These are phyloP conservation scores for Ceratobasidium sp. DNA, from an alignment of 1,284 basidiomycete species.

Conservation along the genomic window DNA sequence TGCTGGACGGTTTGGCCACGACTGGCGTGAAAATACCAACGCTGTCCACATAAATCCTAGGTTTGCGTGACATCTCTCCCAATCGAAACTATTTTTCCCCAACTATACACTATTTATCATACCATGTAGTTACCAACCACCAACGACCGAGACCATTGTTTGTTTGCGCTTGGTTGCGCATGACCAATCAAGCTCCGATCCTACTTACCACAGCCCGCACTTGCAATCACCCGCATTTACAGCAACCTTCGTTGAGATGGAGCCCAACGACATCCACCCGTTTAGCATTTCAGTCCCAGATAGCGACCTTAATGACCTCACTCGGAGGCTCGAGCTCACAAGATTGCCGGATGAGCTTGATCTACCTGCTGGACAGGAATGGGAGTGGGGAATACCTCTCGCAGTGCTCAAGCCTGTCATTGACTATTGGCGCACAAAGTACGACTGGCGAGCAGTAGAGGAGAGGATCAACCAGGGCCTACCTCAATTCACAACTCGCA, in stretches of 20 bases:
- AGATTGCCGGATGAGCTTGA: slow-evolving; percentile 38
- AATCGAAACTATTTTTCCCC: neutral
- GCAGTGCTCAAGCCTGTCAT: slow-evolving; percentile 36
- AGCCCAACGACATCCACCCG: slow-evolving; percentile 16
- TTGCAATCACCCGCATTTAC: no score
- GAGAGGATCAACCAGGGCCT: slow-evolving; percentile 36
- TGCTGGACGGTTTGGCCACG: slow-evolving; percentile 58
- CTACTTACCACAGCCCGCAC: no score
- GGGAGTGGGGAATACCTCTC: slow-evolving; percentile 40
- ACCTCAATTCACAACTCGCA: slow-evolving; percentile 38
- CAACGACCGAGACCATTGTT: no score
- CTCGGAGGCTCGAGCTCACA: slow-evolving; percentile 21
- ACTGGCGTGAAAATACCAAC: slow-evolving; percentile 30
- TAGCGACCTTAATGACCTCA: slow-evolving; percentile 23
- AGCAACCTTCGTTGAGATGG: no score
- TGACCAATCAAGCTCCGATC: no score
- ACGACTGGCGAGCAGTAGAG: slow-evolving; percentile 39
- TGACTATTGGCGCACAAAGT: slow-evolving; percentile 38
- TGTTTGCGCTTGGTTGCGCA: no score
- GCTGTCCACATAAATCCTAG: slow-evolving; percentile 8
- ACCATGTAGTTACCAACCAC: no score
- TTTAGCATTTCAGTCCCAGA: slow-evolving; percentile 38
- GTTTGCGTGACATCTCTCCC: neutral
- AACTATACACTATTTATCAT: neutral
- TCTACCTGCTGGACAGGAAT: slow-evolving; percentile 34